Conservation (phyloP, 495 filamentous ascomycete genomes). For the Hyaloscypha hepaticicola region DNA sequence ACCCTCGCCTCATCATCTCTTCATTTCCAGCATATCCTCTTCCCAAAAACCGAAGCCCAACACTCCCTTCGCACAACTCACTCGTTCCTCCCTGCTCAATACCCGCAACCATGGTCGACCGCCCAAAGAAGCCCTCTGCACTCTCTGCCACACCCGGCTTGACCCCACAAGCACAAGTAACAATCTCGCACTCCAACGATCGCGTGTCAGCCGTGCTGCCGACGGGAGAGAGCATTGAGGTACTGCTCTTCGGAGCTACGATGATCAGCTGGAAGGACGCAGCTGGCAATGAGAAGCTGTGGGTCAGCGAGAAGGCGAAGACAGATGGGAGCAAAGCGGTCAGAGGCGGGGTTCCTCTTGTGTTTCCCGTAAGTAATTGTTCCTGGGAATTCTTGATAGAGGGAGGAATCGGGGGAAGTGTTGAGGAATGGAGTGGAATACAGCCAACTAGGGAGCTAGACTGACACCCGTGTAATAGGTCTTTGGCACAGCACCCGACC, state of each 20-base stretch:
- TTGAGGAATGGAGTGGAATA: too few species aligned
- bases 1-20: not conserved
- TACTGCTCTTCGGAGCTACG: slow-evolving; percentile 90
- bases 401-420: too few species aligned
- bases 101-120: slow-evolving; percentile 65
- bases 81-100: not conserved
- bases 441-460: not conserved
- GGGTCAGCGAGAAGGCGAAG: slow-evolving; percentile 74
- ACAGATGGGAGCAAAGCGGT: slow-evolving; percentile 61
- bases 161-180: slow-evolving; percentile 65
- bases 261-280: slow-evolving; percentile 88
- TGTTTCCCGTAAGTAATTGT: slow-evolving; percentile 75
- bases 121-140: slow-evolving; percentile 76
- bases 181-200: slow-evolving; percentile 62
- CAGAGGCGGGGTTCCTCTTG: slow-evolving; percentile 82
- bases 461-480: too few species aligned
- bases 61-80: not conserved
- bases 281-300: slow-evolving; percentile 80
- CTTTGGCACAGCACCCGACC: slow-evolving; percentile 78
- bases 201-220: slow-evolving; percentile 71
- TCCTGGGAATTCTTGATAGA: not conserved
- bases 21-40: not conserved
- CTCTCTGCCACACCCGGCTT: slow-evolving; percentile 66
- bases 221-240: slow-evolving; percentile 78
- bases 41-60: not conserved